Evolutionary conservation across 257 asterid genomes (phyloP), one percentile per base, ranked within the genome.

Genomic region (Gardenia jasminoides): DNA sequence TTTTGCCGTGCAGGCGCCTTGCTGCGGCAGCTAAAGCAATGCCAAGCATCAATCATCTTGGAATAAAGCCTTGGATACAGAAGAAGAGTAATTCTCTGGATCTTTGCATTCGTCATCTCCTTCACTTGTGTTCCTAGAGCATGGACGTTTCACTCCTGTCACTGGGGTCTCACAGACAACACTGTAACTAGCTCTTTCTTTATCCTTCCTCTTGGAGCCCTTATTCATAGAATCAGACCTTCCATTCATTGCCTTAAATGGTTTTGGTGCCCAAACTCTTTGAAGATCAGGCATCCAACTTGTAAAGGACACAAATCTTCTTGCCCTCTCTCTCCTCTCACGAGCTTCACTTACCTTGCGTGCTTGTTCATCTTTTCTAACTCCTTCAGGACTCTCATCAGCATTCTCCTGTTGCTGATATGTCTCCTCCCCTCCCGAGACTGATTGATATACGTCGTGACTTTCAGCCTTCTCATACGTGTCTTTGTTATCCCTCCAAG

Each of bases 211-310:
- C 80, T 86, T 92, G 0, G 89, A 76, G 80, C 89, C 90, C 81
- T 81, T 90, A 48, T 81, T 88, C 54, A 83, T 78, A 72, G 86
- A 76, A 74, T 83, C 94, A 28, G 80, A 81, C 88, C 86, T 90
- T 33, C 78, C 74, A 82, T 87, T 95, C 4, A 28, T 64, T 31
- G 79, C 80, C 85, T 92, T 93, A 31, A 86, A 85, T 67, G 83
- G 92, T 85, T 88, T 92, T 59, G 96, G 96, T 39, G 97, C 97
- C 96, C 97, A 91, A 9, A 96, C 96, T 86, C 99, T 89, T 86
- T 91, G 99, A 84, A 93, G 80, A 83, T 90, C 97, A 28, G 90
- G 91, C 80, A 87, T 87, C 88, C 90, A 75, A 79, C 93, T 83
- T 2, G 88, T 70, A 65, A 87, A 93, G 56, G 85, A 89, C 43